A percentile compares a stretch with the other conserved stretches of the same genome.
These are phyloP conservation scores for Lactuca sativa DNA, from an alignment of 129 eudicot species.

Conservation along the genomic window DNA sequence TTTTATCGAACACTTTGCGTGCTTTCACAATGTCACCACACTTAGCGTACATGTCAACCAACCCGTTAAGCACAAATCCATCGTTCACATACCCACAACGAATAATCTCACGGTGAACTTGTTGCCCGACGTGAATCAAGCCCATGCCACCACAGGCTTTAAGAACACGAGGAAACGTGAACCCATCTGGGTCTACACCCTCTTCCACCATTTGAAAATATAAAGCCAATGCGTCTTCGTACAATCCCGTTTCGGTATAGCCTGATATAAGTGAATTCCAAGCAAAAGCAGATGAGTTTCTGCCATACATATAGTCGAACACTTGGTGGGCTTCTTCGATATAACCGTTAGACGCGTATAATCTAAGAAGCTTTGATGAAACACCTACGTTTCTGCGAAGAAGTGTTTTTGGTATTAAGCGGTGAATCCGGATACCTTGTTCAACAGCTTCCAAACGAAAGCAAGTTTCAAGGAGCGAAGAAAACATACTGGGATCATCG, in stretches of 20 bases:
- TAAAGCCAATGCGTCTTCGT: slow-evolving; percentile 84
- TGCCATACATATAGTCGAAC: slow-evolving; percentile 73
- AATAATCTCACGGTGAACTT: slow-evolving; percentile 74
- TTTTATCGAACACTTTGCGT: slow-evolving; percentile 56
- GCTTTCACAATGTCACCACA: slow-evolving; percentile 87
- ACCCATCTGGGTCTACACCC: slow-evolving; percentile 69
- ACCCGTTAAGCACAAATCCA: slow-evolving; percentile 60
- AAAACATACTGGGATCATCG: slow-evolving; percentile 60
- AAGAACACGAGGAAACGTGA: slow-evolving; percentile 80
- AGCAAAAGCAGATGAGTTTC: slow-evolving; percentile 47
- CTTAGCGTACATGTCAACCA: slow-evolving; percentile 86
- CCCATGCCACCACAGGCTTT: slow-evolving; percentile 87
- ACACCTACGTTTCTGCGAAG: slow-evolving; percentile 63
- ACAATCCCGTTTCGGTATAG: slow-evolving; percentile 62
- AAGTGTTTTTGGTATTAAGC: slow-evolving; percentile 56
- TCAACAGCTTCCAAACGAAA: slow-evolving; percentile 52
- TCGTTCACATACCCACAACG: slow-evolving; percentile 60
- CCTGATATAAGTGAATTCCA: slow-evolving; percentile 88
- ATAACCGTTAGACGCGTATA: slow-evolving; percentile 59
- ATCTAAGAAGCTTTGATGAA: slow-evolving; percentile 67
- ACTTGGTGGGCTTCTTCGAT: slow-evolving; percentile 80
- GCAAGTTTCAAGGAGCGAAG: slow-evolving; percentile 79
- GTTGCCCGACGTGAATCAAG: slow-evolving; percentile 61
- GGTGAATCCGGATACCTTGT: slow-evolving; percentile 51
- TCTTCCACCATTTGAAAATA: slow-evolving; percentile 93